These are phyloP conservation scores for Pseudocercospora eumusae DNA, from an alignment of 2,329 filamentous ascomycete genomes.

Conservation along the genomic window DNA sequence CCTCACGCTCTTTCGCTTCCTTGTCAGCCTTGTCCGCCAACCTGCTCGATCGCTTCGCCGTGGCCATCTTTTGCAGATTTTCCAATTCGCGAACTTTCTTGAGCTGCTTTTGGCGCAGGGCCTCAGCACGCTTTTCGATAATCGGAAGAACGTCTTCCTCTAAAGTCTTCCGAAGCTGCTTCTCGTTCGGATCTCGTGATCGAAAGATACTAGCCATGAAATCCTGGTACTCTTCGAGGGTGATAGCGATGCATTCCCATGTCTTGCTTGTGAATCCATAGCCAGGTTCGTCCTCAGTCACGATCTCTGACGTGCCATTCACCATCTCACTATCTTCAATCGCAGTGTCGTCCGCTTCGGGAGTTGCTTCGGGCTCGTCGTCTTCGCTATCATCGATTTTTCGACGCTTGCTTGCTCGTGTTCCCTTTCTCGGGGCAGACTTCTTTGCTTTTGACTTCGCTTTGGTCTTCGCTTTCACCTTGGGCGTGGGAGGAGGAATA, in stretches of 20 bases:
- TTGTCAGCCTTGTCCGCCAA: conserved; percentile 80
- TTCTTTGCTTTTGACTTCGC: conserved; percentile 58
- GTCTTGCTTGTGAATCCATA: conserved; percentile 69
- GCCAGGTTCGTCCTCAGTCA: conserved; percentile 43
- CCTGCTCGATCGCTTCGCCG: conserved; percentile 88
- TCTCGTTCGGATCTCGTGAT: conserved; percentile 82
- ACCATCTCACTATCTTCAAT: conserved; percentile 43
- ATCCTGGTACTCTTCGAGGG: conserved; percentile 70
- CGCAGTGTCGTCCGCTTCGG: conserved; percentile 44
- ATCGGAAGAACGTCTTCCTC: conserved; percentile 79
- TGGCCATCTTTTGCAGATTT: conserved; percentile 82
- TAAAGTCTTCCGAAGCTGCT: conserved; percentile 69
- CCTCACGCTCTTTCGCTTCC: conserved; percentile 71
- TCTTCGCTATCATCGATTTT: conserved; percentile 56
- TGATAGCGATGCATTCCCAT: conserved; percentile 91
- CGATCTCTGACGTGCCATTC: conserved; percentile 35
- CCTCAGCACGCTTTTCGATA: conserved; percentile 72
- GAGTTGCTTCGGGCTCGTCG: conserved; percentile 47
- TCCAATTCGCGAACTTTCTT: conserved; percentile 79
- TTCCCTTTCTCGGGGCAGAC: conserved; percentile 55
- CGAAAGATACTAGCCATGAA: conserved; percentile 73
- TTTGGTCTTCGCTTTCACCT: conserved; percentile 57
- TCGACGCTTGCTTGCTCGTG: conserved; percentile 70
- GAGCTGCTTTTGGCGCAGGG: conserved; percentile 68
- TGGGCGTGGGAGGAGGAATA: conserved; percentile 56